phyloP scores from a whole-genome alignment of 805 yeast species.

The Starmerella floricola region DNA sequence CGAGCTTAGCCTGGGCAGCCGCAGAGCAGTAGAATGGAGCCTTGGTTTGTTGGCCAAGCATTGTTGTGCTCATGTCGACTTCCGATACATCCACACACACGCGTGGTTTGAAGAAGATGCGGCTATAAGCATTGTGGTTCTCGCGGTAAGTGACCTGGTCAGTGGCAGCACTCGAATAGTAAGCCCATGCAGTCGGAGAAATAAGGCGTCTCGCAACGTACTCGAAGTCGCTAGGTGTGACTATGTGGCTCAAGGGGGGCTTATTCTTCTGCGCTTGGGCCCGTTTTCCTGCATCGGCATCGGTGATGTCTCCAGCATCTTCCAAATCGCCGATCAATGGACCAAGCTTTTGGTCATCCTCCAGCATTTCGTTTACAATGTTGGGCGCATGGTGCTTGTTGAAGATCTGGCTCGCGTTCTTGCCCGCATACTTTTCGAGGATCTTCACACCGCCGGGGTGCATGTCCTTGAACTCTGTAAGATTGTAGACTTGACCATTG shows the following conservation, averaged over 20 bases:
- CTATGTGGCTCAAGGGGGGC: slow-evolving; percentile 59
- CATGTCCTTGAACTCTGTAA: slow-evolving; percentile 46
- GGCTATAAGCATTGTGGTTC: slow-evolving; percentile 77
- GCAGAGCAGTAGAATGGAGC: slow-evolving; percentile 86
- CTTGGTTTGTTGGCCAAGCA: slow-evolving; percentile 57
- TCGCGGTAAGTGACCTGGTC: slow-evolving; percentile 84
- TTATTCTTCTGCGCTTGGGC: slow-evolving; percentile 35
- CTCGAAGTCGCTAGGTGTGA: slow-evolving; percentile 77
- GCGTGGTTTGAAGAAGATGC: slow-evolving; percentile 77
- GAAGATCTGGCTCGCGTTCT: slow-evolving; percentile 69
- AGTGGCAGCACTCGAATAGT: slow-evolving; percentile 85
- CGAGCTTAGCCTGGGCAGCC: slow-evolving; percentile 81
- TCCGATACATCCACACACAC: slow-evolving; percentile 66
- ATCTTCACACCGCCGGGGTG: slow-evolving; percentile 54
- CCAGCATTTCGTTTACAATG: slow-evolving; percentile 51
- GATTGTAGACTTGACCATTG: slow-evolving; percentile 69
- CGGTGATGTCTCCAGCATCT: slow-evolving; percentile 26
- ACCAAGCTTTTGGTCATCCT: slow-evolving; percentile 51
- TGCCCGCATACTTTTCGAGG: slow-evolving; percentile 48
- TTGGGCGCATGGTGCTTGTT: slow-evolving; percentile 85
- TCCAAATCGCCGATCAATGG: slow-evolving; percentile 27
- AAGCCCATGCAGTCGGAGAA: slow-evolving; percentile 77
- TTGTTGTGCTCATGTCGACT: slow-evolving; percentile 54
- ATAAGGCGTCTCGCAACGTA: slow-evolving; percentile 67
- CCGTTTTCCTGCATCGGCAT: slow-evolving; percentile 33